Conservation (phyloP, 2,329 filamentous ascomycete species). For the Exserohilum rostratum region DNA sequence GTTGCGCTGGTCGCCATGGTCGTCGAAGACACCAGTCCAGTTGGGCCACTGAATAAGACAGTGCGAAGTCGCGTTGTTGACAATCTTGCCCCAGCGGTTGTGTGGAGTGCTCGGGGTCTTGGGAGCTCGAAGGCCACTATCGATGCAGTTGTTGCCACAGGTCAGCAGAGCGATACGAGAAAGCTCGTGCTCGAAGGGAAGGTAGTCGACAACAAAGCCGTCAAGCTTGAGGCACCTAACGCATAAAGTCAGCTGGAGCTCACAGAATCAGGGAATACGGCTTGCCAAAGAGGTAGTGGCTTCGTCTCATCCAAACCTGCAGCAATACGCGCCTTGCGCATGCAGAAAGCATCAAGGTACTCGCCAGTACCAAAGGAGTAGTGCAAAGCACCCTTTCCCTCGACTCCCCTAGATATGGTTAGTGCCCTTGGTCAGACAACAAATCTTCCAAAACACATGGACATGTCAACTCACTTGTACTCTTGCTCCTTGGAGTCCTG, state of each 20-base stretch:
- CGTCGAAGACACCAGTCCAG: conserved; percentile 34
- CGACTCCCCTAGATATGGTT: conserved; percentile 26
- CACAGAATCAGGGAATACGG: neutral
- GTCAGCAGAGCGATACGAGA: conserved; percentile 27
- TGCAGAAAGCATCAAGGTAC: conserved; percentile 41
- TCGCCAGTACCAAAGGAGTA: conserved; percentile 38
- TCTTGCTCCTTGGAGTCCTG: conserved; percentile 20
- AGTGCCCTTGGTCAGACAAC: neutral
- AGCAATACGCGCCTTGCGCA: conserved; percentile 40
- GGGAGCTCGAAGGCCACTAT: conserved; percentile 37
- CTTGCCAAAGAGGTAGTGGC: conserved; percentile 30
- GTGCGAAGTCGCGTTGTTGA: conserved; percentile 26
- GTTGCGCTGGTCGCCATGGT: conserved; percentile 26
- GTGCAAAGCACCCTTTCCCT: conserved; percentile 39
- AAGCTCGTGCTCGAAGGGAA: conserved; percentile 39
- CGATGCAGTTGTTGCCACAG: conserved; percentile 35
- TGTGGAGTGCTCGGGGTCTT: conserved; percentile 18
- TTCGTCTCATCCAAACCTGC: conserved; percentile 27
- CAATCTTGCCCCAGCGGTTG: conserved; percentile 22
- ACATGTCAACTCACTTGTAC: conserved; percentile 27
- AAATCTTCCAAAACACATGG: too few species aligned
- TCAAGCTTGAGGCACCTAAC: conserved; percentile 36
- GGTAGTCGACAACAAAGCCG: conserved; percentile 43
- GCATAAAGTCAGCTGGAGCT: neutral
- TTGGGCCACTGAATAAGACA: conserved; percentile 35